Conservation (phyloP, 257 asterid species). For the Ilex asprella region DNA sequence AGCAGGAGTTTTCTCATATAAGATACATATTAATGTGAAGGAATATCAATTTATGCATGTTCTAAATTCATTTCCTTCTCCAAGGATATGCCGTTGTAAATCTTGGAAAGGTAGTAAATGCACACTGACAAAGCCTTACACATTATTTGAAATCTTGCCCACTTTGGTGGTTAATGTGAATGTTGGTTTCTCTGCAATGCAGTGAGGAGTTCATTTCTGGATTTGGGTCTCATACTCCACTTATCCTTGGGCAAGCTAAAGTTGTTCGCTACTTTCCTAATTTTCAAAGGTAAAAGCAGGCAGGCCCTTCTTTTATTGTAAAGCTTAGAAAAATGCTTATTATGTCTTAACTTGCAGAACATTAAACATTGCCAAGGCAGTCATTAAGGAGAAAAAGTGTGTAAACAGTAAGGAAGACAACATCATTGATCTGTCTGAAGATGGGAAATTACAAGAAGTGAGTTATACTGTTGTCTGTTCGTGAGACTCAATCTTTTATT, state of each 20-base stretch:
- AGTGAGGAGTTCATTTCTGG: conserved; percentile 90
- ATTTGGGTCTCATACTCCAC: conserved; percentile 90
- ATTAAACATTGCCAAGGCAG: conserved; percentile 61
- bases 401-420: conserved; percentile 62
- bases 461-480: conserved; percentile 23
- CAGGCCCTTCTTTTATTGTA: conserved; percentile 7
- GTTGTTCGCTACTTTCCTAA: conserved; percentile 77
- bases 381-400: conserved; percentile 66
- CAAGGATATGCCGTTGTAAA: no score
- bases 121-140: not conserved
- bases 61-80: no score
- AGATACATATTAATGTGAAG: no score
- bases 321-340: conserved; percentile 16
- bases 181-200: conserved; percentile 17
- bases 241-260: conserved; percentile 80
- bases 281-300: conserved; percentile 54
- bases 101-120: not conserved
- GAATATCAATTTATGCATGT: no score
- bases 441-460: conserved; percentile 73
- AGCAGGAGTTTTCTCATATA: no score
- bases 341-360: conserved; percentile 46
- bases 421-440: conserved; percentile 61
- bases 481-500: conserved; percentile 5
- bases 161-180: conserved; percentile 17
- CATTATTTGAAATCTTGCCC: conserved; percentile 10